Percentiles rank a stretch among this genome's conserved stretches.
phyloP scores from a whole-genome alignment of 2,329 filamentous ascomycete species.

The Pseudonectria foliicola region DNA sequence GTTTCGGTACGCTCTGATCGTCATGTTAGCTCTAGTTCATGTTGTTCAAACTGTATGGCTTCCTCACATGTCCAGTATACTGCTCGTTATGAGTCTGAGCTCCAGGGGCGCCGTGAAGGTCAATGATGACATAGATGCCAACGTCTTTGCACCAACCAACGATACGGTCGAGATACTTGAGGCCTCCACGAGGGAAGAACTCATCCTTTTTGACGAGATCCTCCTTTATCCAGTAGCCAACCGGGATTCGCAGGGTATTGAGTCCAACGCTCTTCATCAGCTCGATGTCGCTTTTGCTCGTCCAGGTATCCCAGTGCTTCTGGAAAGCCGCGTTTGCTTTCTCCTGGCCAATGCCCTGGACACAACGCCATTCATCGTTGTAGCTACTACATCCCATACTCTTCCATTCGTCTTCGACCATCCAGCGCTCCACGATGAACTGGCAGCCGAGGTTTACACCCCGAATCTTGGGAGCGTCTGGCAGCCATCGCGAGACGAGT shows the following conservation, averaged over 20 bases:
- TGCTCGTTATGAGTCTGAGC: constrained; percentile 16
- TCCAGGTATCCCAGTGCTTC: constrained; percentile 20
- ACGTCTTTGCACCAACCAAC: constrained; percentile 20
- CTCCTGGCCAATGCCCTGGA: constrained; percentile 16
- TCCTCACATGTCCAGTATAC: constrained; percentile 20
- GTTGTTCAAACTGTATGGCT: background rate
- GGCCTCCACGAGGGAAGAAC: constrained; percentile 16
- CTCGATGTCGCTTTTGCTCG: constrained; percentile 14
- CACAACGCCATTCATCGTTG: constrained; percentile 21
- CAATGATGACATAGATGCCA: constrained; percentile 19
- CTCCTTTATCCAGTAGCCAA: constrained; percentile 22
- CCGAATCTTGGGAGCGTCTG: constrained; percentile 11
- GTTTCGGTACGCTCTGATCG: constrained; percentile 6
- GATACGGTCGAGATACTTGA: constrained; percentile 18
- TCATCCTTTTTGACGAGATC: constrained; percentile 15
- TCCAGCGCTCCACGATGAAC: constrained; percentile 23
- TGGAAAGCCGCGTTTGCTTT: constrained; percentile 16
- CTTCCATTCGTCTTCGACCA: constrained; percentile 15
- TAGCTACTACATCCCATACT: constrained; percentile 18
- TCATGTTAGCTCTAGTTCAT: constrained; percentile 1
- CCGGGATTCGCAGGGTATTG: constrained; percentile 19
- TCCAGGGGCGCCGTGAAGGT: constrained; percentile 18
- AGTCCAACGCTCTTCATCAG: constrained; percentile 17
- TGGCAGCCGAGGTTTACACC: constrained; percentile 22
- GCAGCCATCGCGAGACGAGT: constrained; percentile 10